Evolutionary conservation across 2,329 filamentous ascomycete species (phyloP).

Genomic region (Talaromyces sp.): DNA sequence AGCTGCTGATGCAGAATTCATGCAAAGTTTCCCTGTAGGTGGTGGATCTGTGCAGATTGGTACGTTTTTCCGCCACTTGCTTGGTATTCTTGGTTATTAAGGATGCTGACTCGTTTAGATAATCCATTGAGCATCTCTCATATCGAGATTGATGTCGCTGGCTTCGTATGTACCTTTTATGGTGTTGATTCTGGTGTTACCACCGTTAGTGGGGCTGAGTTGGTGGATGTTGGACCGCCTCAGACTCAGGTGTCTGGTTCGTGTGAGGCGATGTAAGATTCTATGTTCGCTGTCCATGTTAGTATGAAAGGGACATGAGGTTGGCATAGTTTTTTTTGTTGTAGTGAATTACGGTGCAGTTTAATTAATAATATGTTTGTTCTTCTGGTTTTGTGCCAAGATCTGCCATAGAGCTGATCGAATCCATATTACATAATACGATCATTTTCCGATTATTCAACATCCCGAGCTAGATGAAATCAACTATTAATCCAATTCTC

Average conservation of each 20-base stretch:
- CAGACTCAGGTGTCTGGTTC: slow-evolving; percentile 13
- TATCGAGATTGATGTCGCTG: slow-evolving; percentile 6
- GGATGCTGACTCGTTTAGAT: slow-evolving; percentile 5
- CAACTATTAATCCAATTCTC: not conserved
- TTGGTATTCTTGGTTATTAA: not conserved
- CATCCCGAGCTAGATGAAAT: slow-evolving; percentile 4
- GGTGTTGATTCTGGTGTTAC: slow-evolving; percentile 17
- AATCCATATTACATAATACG: too few relatives aligned
- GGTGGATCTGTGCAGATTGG: slow-evolving; percentile 11
- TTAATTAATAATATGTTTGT: too few relatives aligned
- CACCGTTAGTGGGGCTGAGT: slow-evolving; percentile 6
- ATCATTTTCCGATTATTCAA: slow-evolving; percentile 21
- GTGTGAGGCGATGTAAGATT: not conserved
- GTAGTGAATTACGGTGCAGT: not conserved
- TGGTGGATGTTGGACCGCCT: slow-evolving; percentile 18
- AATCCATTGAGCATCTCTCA: slow-evolving; percentile 20
- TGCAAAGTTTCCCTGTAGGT: slow-evolving; percentile 11
- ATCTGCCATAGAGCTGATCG: too few relatives aligned
- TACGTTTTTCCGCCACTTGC: slow-evolving; percentile 1
- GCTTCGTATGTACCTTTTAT: slow-evolving; percentile 10
- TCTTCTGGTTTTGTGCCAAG: too few relatives aligned
- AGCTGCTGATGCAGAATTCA: slow-evolving; percentile 15
- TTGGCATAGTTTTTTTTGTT: not conserved
- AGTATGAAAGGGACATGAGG: not conserved
- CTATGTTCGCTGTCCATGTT: too few relatives aligned